Percentiles rank a stretch among this genome's conserved stretches.
Evolutionary conservation across 768 basidiomycete genomes (phyloP).

Genomic region (Termitomyces sp.): DNA sequence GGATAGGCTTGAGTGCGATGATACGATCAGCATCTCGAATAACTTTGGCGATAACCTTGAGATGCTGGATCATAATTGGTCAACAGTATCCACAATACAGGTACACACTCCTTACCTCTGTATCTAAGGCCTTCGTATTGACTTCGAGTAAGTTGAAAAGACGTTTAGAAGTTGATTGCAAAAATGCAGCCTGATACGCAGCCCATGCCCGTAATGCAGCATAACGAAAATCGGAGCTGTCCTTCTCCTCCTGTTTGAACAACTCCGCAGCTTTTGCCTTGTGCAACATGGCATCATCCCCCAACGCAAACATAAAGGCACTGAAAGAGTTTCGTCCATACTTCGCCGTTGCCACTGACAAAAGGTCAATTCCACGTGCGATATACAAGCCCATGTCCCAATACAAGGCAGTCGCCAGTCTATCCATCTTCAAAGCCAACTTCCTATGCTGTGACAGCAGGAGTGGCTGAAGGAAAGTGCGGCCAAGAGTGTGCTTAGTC

Average conservation of each 20-base stretch:
- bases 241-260: conserved; percentile 23
- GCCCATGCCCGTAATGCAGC: conserved; percentile 41
- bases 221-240: conserved; percentile 5
- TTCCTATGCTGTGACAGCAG: conserved; percentile 25
- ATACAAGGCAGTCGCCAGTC: conserved; percentile 31
- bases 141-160: conserved; percentile 15
- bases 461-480: conserved; percentile 23
- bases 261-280: conserved; percentile 20
- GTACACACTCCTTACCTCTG: conserved; percentile 18
- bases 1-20: conserved; percentile 35
- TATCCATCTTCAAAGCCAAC: conserved; percentile 42
- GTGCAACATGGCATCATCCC: conserved; percentile 25
- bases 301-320: conserved; percentile 30
- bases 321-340: conserved; percentile 24
- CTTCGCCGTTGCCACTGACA: conserved; percentile 21
- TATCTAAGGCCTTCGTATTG: conserved; percentile 18
- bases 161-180: conserved; percentile 13
- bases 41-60: conserved; percentile 31
- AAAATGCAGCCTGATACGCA: conserved; percentile 28
- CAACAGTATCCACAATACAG: background rate
- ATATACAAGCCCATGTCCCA: conserved; percentile 31
- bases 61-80: conserved; percentile 22
- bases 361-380: conserved; percentile 31
- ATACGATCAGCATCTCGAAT: conserved; percentile 33
- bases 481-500: conserved; percentile 4